phyloP scores from a whole-genome alignment of 228 moss, liverwort and hornwort genomes.

The Sphagnum fallax region DNA sequence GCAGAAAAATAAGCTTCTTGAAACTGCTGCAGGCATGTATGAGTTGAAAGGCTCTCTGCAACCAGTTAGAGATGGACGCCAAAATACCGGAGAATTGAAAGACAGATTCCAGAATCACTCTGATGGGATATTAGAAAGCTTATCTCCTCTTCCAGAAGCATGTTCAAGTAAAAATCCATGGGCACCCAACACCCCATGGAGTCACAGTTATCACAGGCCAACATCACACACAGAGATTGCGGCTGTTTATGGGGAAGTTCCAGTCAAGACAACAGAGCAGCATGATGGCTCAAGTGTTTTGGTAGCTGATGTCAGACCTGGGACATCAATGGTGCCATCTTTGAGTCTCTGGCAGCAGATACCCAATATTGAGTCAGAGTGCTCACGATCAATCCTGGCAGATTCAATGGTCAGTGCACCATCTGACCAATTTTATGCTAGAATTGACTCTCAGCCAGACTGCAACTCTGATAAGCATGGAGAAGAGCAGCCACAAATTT shows the following conservation, averaged over 20 bases:
- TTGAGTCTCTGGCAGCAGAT: constrained; percentile 13
- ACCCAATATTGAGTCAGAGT: constrained; percentile 6
- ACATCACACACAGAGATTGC: constrained; percentile 19
- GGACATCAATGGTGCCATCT: constrained; percentile 5
- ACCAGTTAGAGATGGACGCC: constrained; percentile 11
- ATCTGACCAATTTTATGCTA: constrained; percentile 9
- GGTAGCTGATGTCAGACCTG: background rate
- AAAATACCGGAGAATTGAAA: constrained; percentile 8
- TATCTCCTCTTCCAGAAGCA: constrained; percentile 3
- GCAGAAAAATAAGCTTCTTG: constrained; percentile 3
- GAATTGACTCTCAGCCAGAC: background rate
- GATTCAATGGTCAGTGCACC: constrained; percentile 3
- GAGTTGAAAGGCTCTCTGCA: constrained; percentile 12
- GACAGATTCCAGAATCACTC: constrained; percentile 5
- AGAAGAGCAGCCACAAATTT: background rate
- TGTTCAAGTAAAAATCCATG: constrained; percentile 1
- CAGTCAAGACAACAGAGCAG: constrained; percentile 25
- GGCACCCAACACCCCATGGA: constrained; percentile 4
- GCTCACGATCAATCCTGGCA: background rate
- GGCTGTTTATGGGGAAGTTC: constrained; percentile 26
- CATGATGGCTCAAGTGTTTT: constrained; percentile 16
- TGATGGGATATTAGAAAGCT: constrained; percentile 1
- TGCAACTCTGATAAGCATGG: background rate
- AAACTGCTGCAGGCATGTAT: constrained; percentile 7
- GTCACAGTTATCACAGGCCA: constrained; percentile 8